Base-by-base conservation (phyloP, 2,329 filamentous ascomycete species). In the Colletotrichum sp. region DNA sequence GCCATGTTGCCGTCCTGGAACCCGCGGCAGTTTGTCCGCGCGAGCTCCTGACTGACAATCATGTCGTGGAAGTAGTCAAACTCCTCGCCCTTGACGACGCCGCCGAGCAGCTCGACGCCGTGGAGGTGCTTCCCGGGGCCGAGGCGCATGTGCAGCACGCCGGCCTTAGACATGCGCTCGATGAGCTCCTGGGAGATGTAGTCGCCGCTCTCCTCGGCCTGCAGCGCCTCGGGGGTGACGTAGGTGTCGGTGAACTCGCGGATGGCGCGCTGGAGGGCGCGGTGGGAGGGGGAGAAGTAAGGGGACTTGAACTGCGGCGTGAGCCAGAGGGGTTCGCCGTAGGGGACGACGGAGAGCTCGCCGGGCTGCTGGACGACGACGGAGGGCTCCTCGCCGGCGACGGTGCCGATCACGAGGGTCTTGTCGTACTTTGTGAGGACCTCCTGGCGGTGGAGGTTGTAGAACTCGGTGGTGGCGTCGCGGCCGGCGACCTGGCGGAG, bases 371-470 rank as follows among this genome's bases (percentile, higher is more conserved):
- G 92, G 24, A 92, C 91, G 78, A 96, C 89, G 79, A 97, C 91
- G 82, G 95, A 91, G 24, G 95, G 90, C 81, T 90, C 93, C 87
- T 98, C 95, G 84, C 92, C 94, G 79, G 92, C 87, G 82, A 98
- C 84, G 16, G 92, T 94, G 81, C 95, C 95, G 80, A 98, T 90
- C 84, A 91, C 93, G 21, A 98, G 90, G 62, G 69, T 71, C 80
- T 91, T 89, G 63, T 89, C 86, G 88, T 98, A 98, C 84, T 96
- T 96, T 77, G 92, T 88, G 13, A 98, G 90, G n/a, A 98, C 95
- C 85, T 98, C 95, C 80, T 98, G 95, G 30, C 95, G 90, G 87
- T 98, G 96, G 69, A 98, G 92, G 88, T 98, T 98, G 91, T 98
- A 98, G 86, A 98, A 98, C 72, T 93, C 94, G 44, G 90, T 87